Base-by-base conservation (phyloP, 495 filamentous ascomycete genomes). In the Lophium mytilinum region DNA sequence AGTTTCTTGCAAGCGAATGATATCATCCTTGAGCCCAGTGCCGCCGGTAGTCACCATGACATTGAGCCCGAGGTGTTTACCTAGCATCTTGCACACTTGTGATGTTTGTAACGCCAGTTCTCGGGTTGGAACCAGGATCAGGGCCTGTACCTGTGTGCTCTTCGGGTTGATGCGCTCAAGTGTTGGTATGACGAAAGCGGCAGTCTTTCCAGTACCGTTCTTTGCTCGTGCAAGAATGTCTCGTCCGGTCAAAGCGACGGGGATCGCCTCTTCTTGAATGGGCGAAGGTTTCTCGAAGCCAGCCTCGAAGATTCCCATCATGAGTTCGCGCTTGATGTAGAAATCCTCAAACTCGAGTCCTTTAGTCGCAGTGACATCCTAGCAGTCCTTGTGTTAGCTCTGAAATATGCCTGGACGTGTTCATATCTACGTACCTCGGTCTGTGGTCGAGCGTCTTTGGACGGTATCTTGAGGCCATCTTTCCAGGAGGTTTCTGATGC, bases 11-110 rank as follows among this genome's bases (percentile, higher is more conserved):
- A 99, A 73, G 62, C 93, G 90, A 60, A 97, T 86, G 69, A 99
- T 97, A 67, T 99, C 93, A 69, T 99, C 94, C 69, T 92, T 90
- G 46, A 99, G 75, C 0, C 86, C 86, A 18, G 91, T 96, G 66
- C 93, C 93, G 71, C 93, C 93, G 24, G 94, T 99, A 9, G 90
- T 95, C 47, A 97, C 93, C 94, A 99, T 97, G 66, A 99, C 92
- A 67, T 97, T 97, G 69, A 99, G 80, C 36, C 89, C 89, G 4
- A 99, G 83, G 69, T 99, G 90, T 69, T 96, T 96, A 35, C 93
- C 93, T 24, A 99, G 82, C 15, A 86, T 97, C 76, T 96, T 97
- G 80, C 93, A 97, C 42, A 99, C 93, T 68, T 97, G 94, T 37
- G 93, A 97, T 57, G 93, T 97, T 71, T 99, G 93, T 66, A 99